Evolutionary conservation across 2,329 filamentous ascomycete species (phyloP).

Genomic region (Fusarium lateritium): DNA sequence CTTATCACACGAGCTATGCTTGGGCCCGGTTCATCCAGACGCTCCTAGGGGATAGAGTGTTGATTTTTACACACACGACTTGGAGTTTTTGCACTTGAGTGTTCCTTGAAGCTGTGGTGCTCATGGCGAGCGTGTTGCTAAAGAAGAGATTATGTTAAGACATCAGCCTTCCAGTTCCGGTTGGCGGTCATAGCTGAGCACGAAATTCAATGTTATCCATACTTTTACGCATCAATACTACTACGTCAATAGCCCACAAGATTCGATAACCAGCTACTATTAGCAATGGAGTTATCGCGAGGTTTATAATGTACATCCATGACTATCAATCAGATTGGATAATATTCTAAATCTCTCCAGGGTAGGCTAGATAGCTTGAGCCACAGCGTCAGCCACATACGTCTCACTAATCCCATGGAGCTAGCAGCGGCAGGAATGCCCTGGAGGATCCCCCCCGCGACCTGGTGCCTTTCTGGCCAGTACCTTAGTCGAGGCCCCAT

Average conservation of each 20-base stretch:
- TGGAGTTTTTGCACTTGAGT: not conserved
- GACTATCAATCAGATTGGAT: too few relatives aligned
- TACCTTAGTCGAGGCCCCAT: slow-evolving; percentile 18
- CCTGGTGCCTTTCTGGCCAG: slow-evolving; percentile 22
- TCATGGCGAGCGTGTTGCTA: too few relatives aligned
- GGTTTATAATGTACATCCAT: not conserved
- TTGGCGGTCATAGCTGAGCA: too few relatives aligned
- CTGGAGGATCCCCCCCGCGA: slow-evolving; percentile 34
- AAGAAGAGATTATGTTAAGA: too few relatives aligned
- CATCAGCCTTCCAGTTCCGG: too few relatives aligned
- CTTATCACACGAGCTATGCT: not conserved
- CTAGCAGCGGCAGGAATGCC: slow-evolving; percentile 41
- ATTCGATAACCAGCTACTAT: too few relatives aligned
- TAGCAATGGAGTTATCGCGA: not conserved
- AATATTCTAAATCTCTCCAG: not conserved
- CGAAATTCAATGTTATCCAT: too few relatives aligned
- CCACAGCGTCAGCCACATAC: slow-evolving; percentile 16
- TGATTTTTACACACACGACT: not conserved
- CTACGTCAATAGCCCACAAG: too few relatives aligned
- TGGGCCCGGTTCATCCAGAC: not conserved
- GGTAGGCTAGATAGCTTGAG: slow-evolving; percentile 1
- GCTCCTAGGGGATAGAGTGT: not conserved
- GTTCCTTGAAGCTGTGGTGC: too few relatives aligned
- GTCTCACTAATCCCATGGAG: not conserved
- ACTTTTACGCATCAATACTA: too few relatives aligned